Conservation (phyloP, 2,329 filamentous ascomycete genomes). For the Aspergillus novofumigatus region DNA sequence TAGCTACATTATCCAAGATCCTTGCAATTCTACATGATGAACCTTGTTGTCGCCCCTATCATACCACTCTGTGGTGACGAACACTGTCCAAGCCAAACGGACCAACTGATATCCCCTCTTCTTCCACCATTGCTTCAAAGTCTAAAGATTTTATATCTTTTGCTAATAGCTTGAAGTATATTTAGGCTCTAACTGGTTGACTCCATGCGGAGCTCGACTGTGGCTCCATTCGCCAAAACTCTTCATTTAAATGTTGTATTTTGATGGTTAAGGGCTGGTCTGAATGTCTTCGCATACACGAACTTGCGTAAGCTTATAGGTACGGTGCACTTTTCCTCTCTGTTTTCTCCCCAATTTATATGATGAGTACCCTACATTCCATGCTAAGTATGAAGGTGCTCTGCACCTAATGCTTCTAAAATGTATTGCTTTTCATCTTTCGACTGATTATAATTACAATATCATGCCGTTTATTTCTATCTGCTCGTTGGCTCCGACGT, state of each 20-base stretch:
- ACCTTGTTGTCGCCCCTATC: conserved; percentile 61
- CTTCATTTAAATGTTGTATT: neutral
- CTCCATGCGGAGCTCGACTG: neutral
- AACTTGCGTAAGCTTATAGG: conserved; percentile 11
- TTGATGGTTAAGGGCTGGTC: neutral
- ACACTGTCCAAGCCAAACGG: conserved; percentile 60
- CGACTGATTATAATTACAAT: conserved; percentile 47
- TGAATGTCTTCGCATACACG: neutral
- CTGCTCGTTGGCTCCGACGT: conserved; percentile 17
- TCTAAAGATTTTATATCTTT: conserved; percentile 9
- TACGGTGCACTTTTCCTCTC: conserved; percentile 16
- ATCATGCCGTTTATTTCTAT: conserved; percentile 16
- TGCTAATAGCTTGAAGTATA: conserved; percentile 26
- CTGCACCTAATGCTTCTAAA: conserved; percentile 49
- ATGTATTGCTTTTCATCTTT: conserved; percentile 65
- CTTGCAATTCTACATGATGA: conserved; percentile 47
- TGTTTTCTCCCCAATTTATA: conserved; percentile 24
- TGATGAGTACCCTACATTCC: conserved; percentile 57
- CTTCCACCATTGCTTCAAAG: conserved; percentile 7
- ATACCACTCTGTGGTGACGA: conserved; percentile 56
- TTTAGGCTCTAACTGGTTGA: conserved; percentile 2
- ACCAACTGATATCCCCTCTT: conserved; percentile 46
- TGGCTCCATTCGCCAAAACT: neutral
- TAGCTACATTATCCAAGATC: conserved; percentile 5
- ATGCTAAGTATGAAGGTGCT: conserved; percentile 59